These are phyloP conservation scores for Salvia rosmarinus DNA, from an alignment of 257 asterid genomes.

Conservation along the genomic window DNA sequence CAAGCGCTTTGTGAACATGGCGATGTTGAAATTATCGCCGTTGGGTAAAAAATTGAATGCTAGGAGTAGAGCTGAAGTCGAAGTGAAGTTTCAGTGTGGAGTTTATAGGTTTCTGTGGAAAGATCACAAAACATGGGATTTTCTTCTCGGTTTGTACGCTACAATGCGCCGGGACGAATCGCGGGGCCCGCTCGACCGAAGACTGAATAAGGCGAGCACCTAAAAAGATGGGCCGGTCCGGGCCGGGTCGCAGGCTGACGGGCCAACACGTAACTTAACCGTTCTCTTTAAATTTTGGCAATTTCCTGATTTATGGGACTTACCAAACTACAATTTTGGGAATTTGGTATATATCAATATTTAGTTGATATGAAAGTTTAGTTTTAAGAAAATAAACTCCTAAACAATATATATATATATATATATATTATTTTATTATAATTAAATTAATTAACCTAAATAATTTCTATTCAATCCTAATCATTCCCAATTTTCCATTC, in stretches of 20 bases:
- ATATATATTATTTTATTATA: no score
- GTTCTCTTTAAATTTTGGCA: background rate
- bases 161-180: slow-evolving; percentile 14
- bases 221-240: background rate
- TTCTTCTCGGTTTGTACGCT: slow-evolving; percentile 44
- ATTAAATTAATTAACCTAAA: no score
- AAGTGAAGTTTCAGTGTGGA: slow-evolving; percentile 26
- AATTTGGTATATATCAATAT: no score
- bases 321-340: background rate
- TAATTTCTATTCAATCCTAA: no score
- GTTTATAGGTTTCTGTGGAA: slow-evolving; percentile 28
- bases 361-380: no score
- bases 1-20: slow-evolving; percentile 78
- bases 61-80: slow-evolving; percentile 30
- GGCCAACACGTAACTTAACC: background rate
- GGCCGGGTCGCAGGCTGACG: background rate
- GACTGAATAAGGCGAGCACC: background rate
- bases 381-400: no score
- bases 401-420: no score
- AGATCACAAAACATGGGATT: background rate
- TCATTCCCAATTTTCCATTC: no score
- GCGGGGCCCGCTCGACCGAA: slow-evolving; percentile 24
- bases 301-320: background rate
- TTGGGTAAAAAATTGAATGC: slow-evolving; percentile 26
- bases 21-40: slow-evolving; percentile 8